Evolutionary conservation across 352 stramenopile genomes (phyloP), one percentile per base, ranked within the genome.

Genomic region (Phytophthora chlamydospora): DNA sequence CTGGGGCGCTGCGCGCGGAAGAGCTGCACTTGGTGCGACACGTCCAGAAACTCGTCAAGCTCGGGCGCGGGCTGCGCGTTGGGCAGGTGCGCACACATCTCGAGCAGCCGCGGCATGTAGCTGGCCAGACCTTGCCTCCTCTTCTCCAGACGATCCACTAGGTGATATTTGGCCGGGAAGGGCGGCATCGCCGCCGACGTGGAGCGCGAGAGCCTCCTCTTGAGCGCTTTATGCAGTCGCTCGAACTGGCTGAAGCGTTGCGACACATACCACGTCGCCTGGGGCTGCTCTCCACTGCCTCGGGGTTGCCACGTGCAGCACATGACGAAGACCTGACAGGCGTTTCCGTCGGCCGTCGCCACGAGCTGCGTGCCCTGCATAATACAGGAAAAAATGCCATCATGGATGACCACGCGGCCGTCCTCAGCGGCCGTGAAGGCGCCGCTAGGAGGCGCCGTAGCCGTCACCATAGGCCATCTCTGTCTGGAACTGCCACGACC

Each of bases 171-270:
- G 32, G 71, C 43, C n/a, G 71, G 71, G 62, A 80, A 80, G 4
- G 68, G 60, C 8, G 71, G 71, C 56, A 80, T 35, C 42, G 49
- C 51, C 16, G 41, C 43, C 34, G 47, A 33, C 9, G 59, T 57
- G 8, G 52, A 67, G 33, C 47, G 62, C n/a, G 62, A 19, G 14
- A 76, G 43, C 14, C 51, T 69, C 50, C 49, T 64, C 33, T 70
- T 73, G 10, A 80, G 40, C 29, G 42, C 49, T 36, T 75, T 71
- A 46, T 80, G 68, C 56, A 80, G 53, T 34, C 41, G 54, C 52
- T 80, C 71, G 42, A 80, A 80, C n/a, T 76, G 66, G 41, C 68
- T 75, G 52, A 80, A 80, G 46, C 71, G 71, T 62, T 80, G 71
- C 17, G 71, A 80, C 17, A 80, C 71, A 38, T 71, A 77, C 71